phyloP scores from a whole-genome alignment of 2,329 filamentous ascomycete species.

The Ophiostoma ips region DNA sequence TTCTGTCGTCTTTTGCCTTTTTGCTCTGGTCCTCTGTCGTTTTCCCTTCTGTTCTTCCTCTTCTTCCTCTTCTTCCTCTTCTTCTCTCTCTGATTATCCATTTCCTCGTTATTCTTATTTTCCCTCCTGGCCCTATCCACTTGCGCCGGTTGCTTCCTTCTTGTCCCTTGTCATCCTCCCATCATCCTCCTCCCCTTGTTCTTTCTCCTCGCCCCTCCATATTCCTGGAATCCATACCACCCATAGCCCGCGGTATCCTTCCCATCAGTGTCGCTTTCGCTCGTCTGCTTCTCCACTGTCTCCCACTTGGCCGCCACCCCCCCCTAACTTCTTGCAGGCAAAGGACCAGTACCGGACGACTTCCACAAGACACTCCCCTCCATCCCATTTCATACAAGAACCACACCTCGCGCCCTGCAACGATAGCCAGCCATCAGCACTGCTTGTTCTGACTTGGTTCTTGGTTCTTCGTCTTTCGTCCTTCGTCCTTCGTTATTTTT shows the following conservation, averaged over 20 bases:
- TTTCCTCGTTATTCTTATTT: slow-evolving; percentile 1
- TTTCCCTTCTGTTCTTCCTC: not conserved
- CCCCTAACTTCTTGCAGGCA: slow-evolving; percentile 5
- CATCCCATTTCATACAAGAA: slow-evolving; percentile 35
- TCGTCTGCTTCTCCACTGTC: slow-evolving; percentile 8
- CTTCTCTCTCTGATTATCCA: not conserved
- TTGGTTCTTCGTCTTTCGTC: not conserved
- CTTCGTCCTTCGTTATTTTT: slow-evolving; percentile 8
- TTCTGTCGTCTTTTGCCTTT: not conserved
- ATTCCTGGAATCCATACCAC: not conserved
- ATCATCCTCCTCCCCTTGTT: not conserved
- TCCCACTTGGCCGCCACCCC: slow-evolving; percentile 22
- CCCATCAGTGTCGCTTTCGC: not conserved
- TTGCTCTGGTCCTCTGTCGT: not conserved
- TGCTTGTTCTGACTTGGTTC: slow-evolving; percentile 15
- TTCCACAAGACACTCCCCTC: slow-evolving; percentile 31
- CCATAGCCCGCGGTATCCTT: not conserved
- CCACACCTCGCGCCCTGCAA: slow-evolving; percentile 30
- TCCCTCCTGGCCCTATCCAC: not conserved
- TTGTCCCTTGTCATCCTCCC: not conserved
- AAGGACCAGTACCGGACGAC: slow-evolving; percentile 32
- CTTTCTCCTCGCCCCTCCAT: not conserved
- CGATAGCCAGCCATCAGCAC: slow-evolving; percentile 18
- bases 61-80: not conserved
- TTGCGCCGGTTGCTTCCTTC: not conserved